Evolutionary conservation across 768 basidiomycete genomes (phyloP).

Genomic region (Suillus clintonianus): DNA sequence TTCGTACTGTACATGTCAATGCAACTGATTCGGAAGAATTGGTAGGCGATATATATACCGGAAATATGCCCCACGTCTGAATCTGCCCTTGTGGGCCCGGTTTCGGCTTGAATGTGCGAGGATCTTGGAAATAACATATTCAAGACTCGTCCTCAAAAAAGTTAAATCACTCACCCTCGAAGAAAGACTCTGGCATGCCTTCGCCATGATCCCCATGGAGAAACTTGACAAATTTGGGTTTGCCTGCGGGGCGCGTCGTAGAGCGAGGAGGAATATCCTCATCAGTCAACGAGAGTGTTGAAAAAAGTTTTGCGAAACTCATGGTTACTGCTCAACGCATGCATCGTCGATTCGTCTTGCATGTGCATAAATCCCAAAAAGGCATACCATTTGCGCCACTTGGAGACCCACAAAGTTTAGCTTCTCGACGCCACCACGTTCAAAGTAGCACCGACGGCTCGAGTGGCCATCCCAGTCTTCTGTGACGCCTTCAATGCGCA

Average conservation of each 20-base stretch:
- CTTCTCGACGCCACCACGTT: not conserved
- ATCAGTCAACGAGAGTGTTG: not conserved
- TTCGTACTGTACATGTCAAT: conserved; percentile 17
- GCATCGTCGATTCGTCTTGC: not conserved
- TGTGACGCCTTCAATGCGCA: not conserved
- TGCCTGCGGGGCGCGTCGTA: not conserved
- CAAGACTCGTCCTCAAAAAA: conserved; percentile 10
- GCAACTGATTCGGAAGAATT: not conserved
- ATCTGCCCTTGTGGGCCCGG: conserved; percentile 30
- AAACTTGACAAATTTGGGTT: conserved; percentile 21
- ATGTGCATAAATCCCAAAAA: not conserved
- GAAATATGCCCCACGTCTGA: conserved; percentile 34
- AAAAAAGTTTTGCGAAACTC: not conserved
- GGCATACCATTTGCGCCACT: not conserved
- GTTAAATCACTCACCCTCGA: conserved; percentile 21
- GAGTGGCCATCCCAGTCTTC: not conserved
- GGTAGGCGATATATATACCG: conserved; percentile 10
- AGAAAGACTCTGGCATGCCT: conserved; percentile 25
- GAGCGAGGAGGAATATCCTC: not conserved
- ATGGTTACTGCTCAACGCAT: not conserved
- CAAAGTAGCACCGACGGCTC: not conserved
- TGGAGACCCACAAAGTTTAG: not conserved
- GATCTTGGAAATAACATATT: conserved; percentile 9
- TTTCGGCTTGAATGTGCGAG: not conserved
- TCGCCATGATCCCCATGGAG: conserved; percentile 26